Conservation (phyloP, 2,329 filamentous ascomycete species). For the Alternaria solani region DNA sequence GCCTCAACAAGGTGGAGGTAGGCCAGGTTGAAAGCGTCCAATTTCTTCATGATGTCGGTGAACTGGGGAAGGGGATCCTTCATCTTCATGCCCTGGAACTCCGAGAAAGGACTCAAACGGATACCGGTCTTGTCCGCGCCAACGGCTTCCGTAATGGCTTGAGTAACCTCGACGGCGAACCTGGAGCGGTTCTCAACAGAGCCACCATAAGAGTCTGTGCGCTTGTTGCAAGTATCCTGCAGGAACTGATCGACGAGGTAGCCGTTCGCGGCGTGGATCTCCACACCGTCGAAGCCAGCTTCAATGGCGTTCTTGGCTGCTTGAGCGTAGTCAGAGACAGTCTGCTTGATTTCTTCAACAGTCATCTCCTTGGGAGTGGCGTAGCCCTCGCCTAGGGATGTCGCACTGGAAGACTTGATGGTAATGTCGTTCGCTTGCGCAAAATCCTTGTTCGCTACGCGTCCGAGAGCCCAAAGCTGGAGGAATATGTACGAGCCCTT, state of each 20-base stretch:
- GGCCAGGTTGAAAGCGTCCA: conserved; percentile 63
- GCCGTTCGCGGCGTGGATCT: conserved; percentile 66
- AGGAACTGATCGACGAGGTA: conserved; percentile 74
- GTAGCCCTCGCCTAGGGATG: conserved; percentile 53
- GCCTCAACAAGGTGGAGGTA: conserved; percentile 63
- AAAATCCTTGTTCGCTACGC: conserved; percentile 57
- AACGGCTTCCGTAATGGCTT: conserved; percentile 59
- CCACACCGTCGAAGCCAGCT: conserved; percentile 70
- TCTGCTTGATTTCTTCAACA: conserved; percentile 51
- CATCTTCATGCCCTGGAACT: conserved; percentile 72
- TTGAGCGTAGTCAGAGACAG: conserved; percentile 50
- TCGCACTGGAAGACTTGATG: conserved; percentile 45
- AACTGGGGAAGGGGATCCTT: conserved; percentile 70
- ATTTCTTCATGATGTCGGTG: conserved; percentile 61
- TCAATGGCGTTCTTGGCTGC: conserved; percentile 57
- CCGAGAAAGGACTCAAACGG: conserved; percentile 67
- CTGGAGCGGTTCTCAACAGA: conserved; percentile 61
- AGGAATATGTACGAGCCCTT: conserved; percentile 68
- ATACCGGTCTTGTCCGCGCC: conserved; percentile 67
- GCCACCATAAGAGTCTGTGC: conserved; percentile 60
- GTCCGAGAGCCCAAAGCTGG: conserved; percentile 70
- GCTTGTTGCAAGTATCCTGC: conserved; percentile 64
- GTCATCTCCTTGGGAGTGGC: conserved; percentile 51
- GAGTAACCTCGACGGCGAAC: conserved; percentile 63
- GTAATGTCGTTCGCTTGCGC: conserved; percentile 48